Evolutionary conservation across 2,329 filamentous ascomycete genomes (phyloP).

Genomic region (Pseudocercospora ulei): DNA sequence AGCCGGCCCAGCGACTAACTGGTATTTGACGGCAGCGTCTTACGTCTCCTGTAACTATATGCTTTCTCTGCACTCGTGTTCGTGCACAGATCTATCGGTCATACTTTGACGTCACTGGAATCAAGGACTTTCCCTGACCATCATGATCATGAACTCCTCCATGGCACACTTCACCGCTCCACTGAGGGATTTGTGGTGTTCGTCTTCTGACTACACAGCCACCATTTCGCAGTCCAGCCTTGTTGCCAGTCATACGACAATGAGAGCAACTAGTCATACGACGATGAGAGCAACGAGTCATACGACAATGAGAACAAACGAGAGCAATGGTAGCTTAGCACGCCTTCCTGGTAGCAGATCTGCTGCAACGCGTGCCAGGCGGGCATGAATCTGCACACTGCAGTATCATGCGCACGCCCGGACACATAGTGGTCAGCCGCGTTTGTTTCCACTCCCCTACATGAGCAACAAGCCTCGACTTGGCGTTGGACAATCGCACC

Average conservation of each 20-base stretch:
- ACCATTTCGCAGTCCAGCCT: constrained; percentile 2
- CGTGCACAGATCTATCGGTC: neutral
- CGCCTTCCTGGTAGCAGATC: constrained; percentile 11
- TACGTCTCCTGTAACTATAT: neutral
- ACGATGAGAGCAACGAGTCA: constrained; percentile 8
- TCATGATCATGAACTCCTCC: neutral
- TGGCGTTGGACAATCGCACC: constrained; percentile 9
- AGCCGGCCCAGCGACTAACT: too few species aligned
- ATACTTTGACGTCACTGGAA: constrained; percentile 3
- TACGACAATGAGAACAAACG: constrained; percentile 1
- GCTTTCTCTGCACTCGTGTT: neutral
- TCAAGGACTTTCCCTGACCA: too few species aligned
- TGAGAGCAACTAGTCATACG: constrained; percentile 7
- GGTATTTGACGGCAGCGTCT: too few species aligned
- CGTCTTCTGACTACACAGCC: constrained; percentile 10
- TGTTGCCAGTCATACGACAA: constrained; percentile 11
- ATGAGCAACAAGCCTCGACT: constrained; percentile 9
- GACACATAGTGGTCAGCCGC: constrained; percentile 7
- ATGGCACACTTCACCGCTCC: constrained; percentile 7
- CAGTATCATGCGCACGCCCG: constrained; percentile 4
- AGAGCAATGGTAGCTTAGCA: constrained; percentile 3
- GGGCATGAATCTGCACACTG: neutral
- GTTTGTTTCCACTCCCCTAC: constrained; percentile 16
- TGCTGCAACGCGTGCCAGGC: neutral
- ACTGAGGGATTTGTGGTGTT: constrained; percentile 15